A percentile compares a stretch with the other conserved stretches of the same genome.
These are phyloP conservation scores for Xylaria sp. DNA, from an alignment of 2,329 filamentous ascomycete genomes.

Conservation along the genomic window DNA sequence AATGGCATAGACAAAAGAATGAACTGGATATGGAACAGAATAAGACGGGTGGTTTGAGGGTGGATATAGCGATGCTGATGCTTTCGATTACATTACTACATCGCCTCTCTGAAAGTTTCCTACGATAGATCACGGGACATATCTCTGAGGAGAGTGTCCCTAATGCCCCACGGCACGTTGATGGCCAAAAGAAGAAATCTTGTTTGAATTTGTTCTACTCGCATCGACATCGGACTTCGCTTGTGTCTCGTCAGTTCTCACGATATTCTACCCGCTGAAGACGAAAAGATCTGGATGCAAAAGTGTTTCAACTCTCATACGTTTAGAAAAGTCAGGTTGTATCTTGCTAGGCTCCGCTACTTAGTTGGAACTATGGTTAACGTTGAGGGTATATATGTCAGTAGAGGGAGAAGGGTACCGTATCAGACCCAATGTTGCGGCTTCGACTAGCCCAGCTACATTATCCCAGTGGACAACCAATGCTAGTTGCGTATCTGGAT, in stretches of 20 bases:
- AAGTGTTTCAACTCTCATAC: background rate
- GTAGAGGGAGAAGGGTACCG: background rate
- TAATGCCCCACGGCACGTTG: slow-evolving; percentile 35
- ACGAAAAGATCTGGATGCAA: background rate
- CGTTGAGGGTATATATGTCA: background rate
- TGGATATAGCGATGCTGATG: slow-evolving; percentile 34
- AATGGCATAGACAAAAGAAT: slow-evolving; percentile 35
- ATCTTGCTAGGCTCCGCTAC: background rate
- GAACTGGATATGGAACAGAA: slow-evolving; percentile 33
- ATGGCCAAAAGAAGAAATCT: slow-evolving; percentile 27
- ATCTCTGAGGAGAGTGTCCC: slow-evolving; percentile 26
- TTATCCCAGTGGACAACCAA: background rate
- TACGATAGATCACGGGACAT: slow-evolving; percentile 34
- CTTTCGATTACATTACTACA: slow-evolving; percentile 27
- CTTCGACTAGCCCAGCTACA: background rate
- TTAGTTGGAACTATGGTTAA: background rate
- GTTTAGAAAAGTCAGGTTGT: slow-evolving; percentile 1
- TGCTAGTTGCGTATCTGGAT: background rate
- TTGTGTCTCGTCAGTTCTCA: background rate
- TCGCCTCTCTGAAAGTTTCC: slow-evolving; percentile 18
- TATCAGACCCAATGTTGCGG: background rate
- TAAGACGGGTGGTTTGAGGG: slow-evolving; percentile 26
- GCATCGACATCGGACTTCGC: slow-evolving; percentile 4
- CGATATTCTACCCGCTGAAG: background rate
- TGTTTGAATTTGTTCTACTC: slow-evolving; percentile 8